Base-by-base conservation (phyloP, 345 rosid genomes). In the Linum usitatissimum region DNA sequence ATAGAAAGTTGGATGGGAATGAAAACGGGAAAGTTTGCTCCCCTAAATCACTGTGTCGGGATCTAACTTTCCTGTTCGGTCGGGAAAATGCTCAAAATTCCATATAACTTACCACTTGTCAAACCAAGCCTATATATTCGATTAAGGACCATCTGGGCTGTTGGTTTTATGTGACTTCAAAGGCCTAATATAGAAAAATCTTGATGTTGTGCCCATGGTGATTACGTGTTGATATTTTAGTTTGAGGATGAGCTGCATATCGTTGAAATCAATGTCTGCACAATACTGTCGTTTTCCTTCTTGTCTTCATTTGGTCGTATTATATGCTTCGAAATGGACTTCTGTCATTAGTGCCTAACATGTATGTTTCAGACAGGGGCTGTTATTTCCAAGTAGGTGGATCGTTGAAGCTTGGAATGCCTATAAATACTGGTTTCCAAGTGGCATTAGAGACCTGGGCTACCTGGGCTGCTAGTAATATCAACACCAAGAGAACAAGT, bases 391-490 rank as follows among this genome's bases (percentile, higher is more conserved):
- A 73, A 77, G 53, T 45, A 53, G 76, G 83, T 28, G 69, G 81
- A 65, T 71, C 81, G 6, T 68, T 83, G 66, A 84, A 77, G 76
- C 84, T 90, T 18, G 96, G 96, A 61, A 81, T 90, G 89, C 71
- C 97, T 10, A 90, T 87, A 70, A 84, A 86, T 76, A 23, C 83
- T 59, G 97, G 92, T 13, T 90, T 77, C 76, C 77, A 70, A 78
- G 68, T 80, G 42, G 95, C 97, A 45, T 69, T 90, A 54, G 83
- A 69, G 48, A 85, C 95, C n/a, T 90, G 97, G 97, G 84, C 86
- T 66, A 82, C 90, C 14, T 90, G 97, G 97, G 78, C 82, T 19
- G 77, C 81, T 70, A 76, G 63, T 15, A 66, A 57, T 19, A 73
- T 90, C 20, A 75, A 90, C 69, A 73, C 73, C 42, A 84, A 76